Conservation (phyloP, 2,329 filamentous ascomycete species). For the Clonostachys rosea region DNA sequence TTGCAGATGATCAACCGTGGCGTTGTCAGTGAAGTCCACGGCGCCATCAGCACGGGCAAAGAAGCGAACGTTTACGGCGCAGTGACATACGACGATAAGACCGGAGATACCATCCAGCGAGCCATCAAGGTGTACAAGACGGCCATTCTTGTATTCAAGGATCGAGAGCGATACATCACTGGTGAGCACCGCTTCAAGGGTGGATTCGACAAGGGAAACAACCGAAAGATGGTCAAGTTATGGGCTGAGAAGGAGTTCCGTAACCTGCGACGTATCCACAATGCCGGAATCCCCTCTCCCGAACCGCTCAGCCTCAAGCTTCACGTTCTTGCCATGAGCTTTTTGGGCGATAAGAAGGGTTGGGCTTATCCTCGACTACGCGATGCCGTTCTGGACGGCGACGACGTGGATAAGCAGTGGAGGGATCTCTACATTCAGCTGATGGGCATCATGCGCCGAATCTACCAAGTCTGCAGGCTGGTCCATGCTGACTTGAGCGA, state of each 20-base stretch:
- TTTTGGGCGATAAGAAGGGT: slow-evolving; percentile 82
- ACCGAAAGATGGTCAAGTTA: slow-evolving; percentile 93
- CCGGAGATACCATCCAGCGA: slow-evolving; percentile 59
- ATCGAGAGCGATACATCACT: slow-evolving; percentile 91
- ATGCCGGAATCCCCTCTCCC: slow-evolving; percentile 83
- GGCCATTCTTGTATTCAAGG: slow-evolving; percentile 94
- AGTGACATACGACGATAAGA: slow-evolving; percentile 54
- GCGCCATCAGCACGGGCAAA: slow-evolving; percentile 93
- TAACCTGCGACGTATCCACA: slow-evolving; percentile 80
- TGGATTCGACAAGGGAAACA: slow-evolving; percentile 92
- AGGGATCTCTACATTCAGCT: slow-evolving; percentile 75
- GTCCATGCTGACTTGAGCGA: slow-evolving; percentile 97
- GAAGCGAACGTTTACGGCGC: slow-evolving; percentile 98
- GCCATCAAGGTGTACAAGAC: slow-evolving; percentile 99
- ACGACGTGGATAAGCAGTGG: slow-evolving; percentile 71
- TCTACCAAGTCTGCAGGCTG: slow-evolving; percentile 88
- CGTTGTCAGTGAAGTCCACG: slow-evolving; percentile 85
- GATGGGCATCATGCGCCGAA: slow-evolving; percentile 80
- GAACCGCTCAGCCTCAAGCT: slow-evolving; percentile 84
- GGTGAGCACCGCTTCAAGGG: slow-evolving; percentile 89
- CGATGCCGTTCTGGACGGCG: slow-evolving; percentile 70
- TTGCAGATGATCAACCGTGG: slow-evolving; percentile 94
- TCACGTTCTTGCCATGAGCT: slow-evolving; percentile 95
- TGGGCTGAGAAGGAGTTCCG: slow-evolving; percentile 99
- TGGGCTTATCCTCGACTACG: slow-evolving; percentile 84